Base-by-base conservation (phyloP, 2,329 filamentous ascomycete species). In the Penicillium olsonii region DNA sequence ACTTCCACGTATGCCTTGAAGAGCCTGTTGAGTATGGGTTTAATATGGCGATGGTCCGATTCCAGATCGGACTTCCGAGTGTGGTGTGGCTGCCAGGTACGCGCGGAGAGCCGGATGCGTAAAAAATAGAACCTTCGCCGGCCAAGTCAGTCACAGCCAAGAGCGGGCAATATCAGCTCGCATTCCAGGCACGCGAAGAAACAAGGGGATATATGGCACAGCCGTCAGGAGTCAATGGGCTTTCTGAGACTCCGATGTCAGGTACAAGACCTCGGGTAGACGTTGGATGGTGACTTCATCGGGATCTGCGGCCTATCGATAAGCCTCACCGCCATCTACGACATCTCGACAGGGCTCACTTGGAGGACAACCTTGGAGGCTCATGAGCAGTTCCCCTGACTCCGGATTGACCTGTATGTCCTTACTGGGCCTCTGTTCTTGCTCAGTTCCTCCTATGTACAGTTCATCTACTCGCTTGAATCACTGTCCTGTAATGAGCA, bases 381-480 rank as follows among this genome's bases (percentile, higher is more conserved):
- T n/a, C n/a, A 26, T 26, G 24, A 8, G 24, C 3, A 26, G 24
- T 27, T 24, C 22, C 17, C 77, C 44, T n/a, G n/a, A n/a, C n/a
- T n/a, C n/a, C n/a, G n/a, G n/a, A n/a, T n/a, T n/a, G n/a, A n/a
- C n/a, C n/a, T n/a, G n/a, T n/a, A n/a, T n/a, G n/a, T n/a, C n/a
- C n/a, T n/a, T n/a, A n/a, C n/a, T n/a, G n/a, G n/a, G n/a, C n/a
- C n/a, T n/a, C n/a, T n/a, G n/a, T n/a, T n/a, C n/a, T n/a, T n/a
- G n/a, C n/a, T n/a, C n/a, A n/a, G n/a, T n/a, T n/a, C n/a, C n/a
- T n/a, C n/a, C n/a, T n/a, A n/a, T n/a, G n/a, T n/a, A n/a, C n/a
- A n/a, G n/a, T n/a, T n/a, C n/a, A n/a, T n/a, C n/a, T n/a, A n/a
- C n/a, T n/a, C n/a, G n/a, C n/a, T n/a, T n/a, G n/a, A n/a, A n/a